Conservation (phyloP, 2,329 filamentous ascomycete genomes). For the Botrytis pseudocinerea region DNA sequence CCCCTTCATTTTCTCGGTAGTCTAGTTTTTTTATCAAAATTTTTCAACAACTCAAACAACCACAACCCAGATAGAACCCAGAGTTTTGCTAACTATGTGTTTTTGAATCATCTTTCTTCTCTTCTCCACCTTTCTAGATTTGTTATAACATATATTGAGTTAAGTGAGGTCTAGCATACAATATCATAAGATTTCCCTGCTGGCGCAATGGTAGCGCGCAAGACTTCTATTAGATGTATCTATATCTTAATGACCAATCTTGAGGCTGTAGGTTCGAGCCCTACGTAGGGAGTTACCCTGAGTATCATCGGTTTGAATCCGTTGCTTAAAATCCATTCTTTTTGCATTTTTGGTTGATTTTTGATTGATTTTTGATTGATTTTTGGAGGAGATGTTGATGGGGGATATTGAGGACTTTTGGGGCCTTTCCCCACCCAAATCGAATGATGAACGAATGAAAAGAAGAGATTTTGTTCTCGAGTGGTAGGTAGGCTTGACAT, state of each 20-base stretch:
- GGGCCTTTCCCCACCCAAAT: not conserved
- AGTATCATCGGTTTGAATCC: constrained; percentile 4
- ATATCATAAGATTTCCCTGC: constrained; percentile 2
- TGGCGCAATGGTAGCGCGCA: constrained; percentile 21
- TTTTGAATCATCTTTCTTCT: not conserved
- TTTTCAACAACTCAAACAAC: not conserved
- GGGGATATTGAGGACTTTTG: not conserved
- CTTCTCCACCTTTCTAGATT: not conserved
- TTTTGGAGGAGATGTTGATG: not conserved
- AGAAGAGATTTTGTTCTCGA: no score
- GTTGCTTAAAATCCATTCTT: not conserved
- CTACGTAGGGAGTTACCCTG: constrained; percentile 4
- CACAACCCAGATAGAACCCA: not conserved
- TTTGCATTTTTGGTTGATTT: not conserved
- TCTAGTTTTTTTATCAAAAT: not conserved
- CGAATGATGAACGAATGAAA: not conserved
- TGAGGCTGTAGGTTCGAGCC: constrained; percentile 11
- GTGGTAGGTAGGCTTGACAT: no score
- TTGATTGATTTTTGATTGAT: not conserved
- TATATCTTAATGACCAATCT: not conserved
- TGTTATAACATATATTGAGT: accelerated
- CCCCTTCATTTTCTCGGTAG: constrained; percentile 16
- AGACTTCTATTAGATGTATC: not conserved
- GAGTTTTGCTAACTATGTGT: not conserved
- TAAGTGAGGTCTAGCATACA: accelerated